Conservation (phyloP, 2,329 filamentous ascomycete genomes). For the Zasmidium citrigriseum region DNA sequence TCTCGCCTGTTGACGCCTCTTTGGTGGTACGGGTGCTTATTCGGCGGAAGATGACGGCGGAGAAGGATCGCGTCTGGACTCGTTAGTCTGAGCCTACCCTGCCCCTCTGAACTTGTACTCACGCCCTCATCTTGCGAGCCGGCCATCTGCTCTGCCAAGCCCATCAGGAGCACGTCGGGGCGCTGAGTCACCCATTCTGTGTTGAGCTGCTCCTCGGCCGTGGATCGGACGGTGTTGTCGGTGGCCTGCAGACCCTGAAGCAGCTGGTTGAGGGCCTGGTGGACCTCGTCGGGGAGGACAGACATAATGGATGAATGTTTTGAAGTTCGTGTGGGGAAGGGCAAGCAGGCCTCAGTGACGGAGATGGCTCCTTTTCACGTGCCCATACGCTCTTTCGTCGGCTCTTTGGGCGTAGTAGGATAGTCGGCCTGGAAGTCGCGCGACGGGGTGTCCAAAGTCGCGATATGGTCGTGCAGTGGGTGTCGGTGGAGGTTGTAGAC, state of each 20-base stretch:
- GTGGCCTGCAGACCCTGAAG: slow-evolving; percentile 84
- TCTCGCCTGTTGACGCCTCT: slow-evolving; percentile 65
- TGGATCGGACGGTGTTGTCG: slow-evolving; percentile 81
- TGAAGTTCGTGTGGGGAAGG: slow-evolving; percentile 14
- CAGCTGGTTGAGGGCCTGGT: slow-evolving; percentile 81
- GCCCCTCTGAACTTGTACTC: slow-evolving; percentile 38
- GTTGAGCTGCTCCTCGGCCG: slow-evolving; percentile 87
- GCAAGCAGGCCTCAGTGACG: background rate
- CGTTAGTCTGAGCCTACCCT: background rate
- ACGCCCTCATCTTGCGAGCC: slow-evolving; percentile 73
- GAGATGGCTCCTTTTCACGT: background rate
- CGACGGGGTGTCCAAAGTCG: background rate
- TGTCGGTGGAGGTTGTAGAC: background rate
- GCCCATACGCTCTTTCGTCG: background rate
- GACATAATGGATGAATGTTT: slow-evolving; percentile 49
- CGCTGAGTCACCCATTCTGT: slow-evolving; percentile 82
- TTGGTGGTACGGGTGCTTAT: slow-evolving; percentile 90
- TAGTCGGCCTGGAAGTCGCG: background rate
- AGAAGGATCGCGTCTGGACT: slow-evolving; percentile 78
- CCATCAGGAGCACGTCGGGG: slow-evolving; percentile 89
- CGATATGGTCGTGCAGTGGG: background rate
- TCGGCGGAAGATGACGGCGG: slow-evolving; percentile 89
- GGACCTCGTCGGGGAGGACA: slow-evolving; percentile 79
- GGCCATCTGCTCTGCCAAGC: slow-evolving; percentile 87
- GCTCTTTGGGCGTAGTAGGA: too few relatives aligned